Conservation (phyloP, 208 protist species). For the Trypanosoma melophagium region DNA sequence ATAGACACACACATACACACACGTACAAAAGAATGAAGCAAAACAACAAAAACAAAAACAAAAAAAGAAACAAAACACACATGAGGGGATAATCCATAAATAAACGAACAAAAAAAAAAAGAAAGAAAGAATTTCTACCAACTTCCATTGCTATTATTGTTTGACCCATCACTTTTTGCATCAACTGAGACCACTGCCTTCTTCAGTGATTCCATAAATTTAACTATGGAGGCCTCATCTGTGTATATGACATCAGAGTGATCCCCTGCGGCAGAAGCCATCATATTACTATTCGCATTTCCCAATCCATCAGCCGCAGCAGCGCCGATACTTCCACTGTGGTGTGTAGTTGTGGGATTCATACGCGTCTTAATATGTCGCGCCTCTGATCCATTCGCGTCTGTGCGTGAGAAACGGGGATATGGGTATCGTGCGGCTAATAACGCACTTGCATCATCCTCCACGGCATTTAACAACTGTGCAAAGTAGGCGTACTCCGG, state of each 20-base stretch:
- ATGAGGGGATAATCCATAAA: too few relatives aligned
- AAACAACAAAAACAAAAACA: too few relatives aligned
- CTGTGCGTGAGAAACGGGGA: constrained; percentile 86
- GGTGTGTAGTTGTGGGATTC: constrained; percentile 77
- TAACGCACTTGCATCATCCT: constrained; percentile 61
- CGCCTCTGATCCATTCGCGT: constrained; percentile 80
- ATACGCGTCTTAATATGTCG: constrained; percentile 87
- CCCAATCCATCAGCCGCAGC: constrained; percentile 22
- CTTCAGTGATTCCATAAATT: constrained; percentile 83
- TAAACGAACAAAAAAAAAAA: too few relatives aligned
- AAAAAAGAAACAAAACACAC: too few relatives aligned
- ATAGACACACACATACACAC: too few relatives aligned
- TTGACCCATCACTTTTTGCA: constrained; percentile 1
- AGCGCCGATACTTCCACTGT: constrained; percentile 21
- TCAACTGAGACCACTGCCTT: constrained; percentile 50
- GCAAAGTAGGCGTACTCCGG: constrained; percentile 81
- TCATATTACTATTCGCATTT: not conserved
- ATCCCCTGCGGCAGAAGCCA: constrained; percentile 21
- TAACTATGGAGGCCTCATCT: constrained; percentile 70
- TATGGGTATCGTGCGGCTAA: constrained; percentile 70
- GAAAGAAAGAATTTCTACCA: not conserved
- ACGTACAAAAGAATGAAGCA: too few relatives aligned
- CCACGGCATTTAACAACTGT: constrained; percentile 62
- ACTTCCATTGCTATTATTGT: constrained; percentile 4
- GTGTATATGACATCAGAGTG: constrained; percentile 80